Evolutionary conservation across 495 filamentous ascomycete genomes (phyloP).

Genomic region (Aspergillus leporis): DNA sequence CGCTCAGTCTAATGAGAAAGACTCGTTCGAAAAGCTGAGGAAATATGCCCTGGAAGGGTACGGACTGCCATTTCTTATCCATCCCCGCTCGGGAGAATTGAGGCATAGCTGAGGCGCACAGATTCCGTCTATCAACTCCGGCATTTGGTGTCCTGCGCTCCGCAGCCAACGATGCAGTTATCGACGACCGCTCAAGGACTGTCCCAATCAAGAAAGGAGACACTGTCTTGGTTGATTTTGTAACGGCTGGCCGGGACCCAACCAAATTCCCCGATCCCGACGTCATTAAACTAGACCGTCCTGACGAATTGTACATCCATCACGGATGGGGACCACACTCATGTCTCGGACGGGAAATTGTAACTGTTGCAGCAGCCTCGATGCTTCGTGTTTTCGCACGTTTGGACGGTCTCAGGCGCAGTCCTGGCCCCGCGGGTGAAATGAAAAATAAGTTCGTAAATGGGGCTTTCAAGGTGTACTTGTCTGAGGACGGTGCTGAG

Average conservation of each 20-base stretch:
- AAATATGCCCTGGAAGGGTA: slow-evolving; percentile 18
- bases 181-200: slow-evolving; percentile 18
- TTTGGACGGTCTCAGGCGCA: slow-evolving; percentile 51
- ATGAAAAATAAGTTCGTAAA: slow-evolving; percentile 59
- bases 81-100: too few species aligned
- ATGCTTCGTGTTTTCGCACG: slow-evolving; percentile 49
- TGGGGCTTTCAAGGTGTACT: slow-evolving; percentile 55
- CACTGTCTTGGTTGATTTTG: slow-evolving; percentile 42
- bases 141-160: slow-evolving; percentile 18
- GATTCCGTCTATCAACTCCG: slow-evolving; percentile 19
- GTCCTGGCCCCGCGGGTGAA: slow-evolving; percentile 57
- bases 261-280: slow-evolving; percentile 58
- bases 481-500: slow-evolving; percentile 64
- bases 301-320: slow-evolving; percentile 59
- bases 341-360: slow-evolving; percentile 52
- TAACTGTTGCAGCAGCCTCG: slow-evolving; percentile 52
- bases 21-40: slow-evolving; percentile 16
- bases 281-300: slow-evolving; percentile 55
- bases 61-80: too few species aligned
- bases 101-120: background rate
- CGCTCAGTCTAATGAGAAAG: slow-evolving; percentile 21
- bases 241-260: slow-evolving; percentile 49
- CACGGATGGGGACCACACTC: slow-evolving; percentile 55
- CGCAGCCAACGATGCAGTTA: slow-evolving; percentile 6
- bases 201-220: slow-evolving; percentile 36